Evolutionary conservation across 345 rosid genomes (phyloP), one percentile per base, ranked within the genome.

Genomic region (Populus alba): DNA sequence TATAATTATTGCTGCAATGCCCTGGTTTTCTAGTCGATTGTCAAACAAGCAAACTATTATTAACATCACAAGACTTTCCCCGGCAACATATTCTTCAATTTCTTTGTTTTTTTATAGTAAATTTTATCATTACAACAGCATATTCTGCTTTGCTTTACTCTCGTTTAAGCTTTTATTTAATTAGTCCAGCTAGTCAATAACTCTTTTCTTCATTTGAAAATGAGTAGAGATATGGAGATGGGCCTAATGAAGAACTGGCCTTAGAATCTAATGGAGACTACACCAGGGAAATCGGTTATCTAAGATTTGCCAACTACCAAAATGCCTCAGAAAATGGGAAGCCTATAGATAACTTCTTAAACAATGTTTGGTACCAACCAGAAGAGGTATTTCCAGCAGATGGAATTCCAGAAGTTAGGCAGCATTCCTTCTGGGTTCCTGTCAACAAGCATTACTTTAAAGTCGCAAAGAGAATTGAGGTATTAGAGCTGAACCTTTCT

Each of bases 281-380:
- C 82, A 91, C 92, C 62, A 78, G 98, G 47, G 71, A 79, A 9
- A 59, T 90, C 16, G 95, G 98, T n/a, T 88, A 81, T 55, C 87
- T 91, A 3, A 83, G 75, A 49, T 79, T 92, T 74, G 45, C 94
- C 0, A 67, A 87, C 27, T 85, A 83, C 72, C 82, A 63, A 75
- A 87, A 62, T 29, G 47, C 20, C 37, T 76, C 75, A 38, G 33
- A 75, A 1, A 67, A 41, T 0, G 72, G 62, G 18, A 43, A 49
- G 7, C 38, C 78, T 6, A 43, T 71, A 0, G 87, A 87, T 7
- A 94, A 89, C 76, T 72, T 89, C 11, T 84, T 94, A 38, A 94
- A 94, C 77, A 82, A 84, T 16, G 73, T 90, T 2, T 93, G 97
- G 96, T 91, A 85, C 72, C 97, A 91, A 78, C 94, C 92, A 6